phyloP scores from a whole-genome alignment of 2,329 filamentous ascomycete genomes.

The Coleophoma cylindrospora region DNA sequence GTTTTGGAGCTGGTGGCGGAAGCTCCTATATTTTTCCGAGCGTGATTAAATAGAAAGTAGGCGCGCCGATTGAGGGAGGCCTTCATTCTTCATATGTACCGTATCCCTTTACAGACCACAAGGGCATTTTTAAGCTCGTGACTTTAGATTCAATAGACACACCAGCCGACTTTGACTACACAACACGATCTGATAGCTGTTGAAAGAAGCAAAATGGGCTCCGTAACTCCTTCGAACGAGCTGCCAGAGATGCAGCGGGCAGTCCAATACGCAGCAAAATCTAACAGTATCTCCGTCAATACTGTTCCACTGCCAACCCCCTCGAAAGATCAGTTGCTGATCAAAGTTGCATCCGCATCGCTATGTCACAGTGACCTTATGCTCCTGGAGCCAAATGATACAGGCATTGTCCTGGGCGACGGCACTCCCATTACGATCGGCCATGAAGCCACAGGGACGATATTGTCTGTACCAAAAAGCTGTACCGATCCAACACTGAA shows the following conservation, averaged over 20 bases:
- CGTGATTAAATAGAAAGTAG: neutral
- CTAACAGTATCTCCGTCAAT: slow-evolving; percentile 34
- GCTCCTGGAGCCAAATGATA: slow-evolving; percentile 3
- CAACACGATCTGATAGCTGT: neutral
- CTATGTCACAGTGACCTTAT: slow-evolving; percentile 35
- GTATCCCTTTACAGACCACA: neutral
- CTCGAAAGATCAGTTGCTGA: slow-evolving; percentile 32
- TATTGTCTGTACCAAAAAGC: slow-evolving; percentile 7
- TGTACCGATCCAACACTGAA: slow-evolving; percentile 5
- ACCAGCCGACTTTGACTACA: neutral
- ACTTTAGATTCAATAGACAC: neutral
- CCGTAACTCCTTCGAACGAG: neutral
- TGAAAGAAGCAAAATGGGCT: neutral
- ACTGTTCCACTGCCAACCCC: slow-evolving; percentile 37
- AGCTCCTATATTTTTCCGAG: neutral
- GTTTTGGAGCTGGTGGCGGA: neutral
- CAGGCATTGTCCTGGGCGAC: slow-evolving; percentile 1
- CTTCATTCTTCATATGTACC: neutral
- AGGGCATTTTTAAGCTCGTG: too few species aligned
- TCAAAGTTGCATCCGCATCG: slow-evolving; percentile 32
- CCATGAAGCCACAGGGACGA: slow-evolving; percentile 12
- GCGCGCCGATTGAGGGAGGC: neutral
- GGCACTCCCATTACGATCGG: slow-evolving; percentile 9
- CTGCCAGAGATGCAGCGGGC: slow-evolving; percentile 8
- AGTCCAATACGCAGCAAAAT: slow-evolving; percentile 2